Evolutionary conservation across 805 yeast genomes (phyloP).

Genomic region (Sporopachydermia lactativora): DNA sequence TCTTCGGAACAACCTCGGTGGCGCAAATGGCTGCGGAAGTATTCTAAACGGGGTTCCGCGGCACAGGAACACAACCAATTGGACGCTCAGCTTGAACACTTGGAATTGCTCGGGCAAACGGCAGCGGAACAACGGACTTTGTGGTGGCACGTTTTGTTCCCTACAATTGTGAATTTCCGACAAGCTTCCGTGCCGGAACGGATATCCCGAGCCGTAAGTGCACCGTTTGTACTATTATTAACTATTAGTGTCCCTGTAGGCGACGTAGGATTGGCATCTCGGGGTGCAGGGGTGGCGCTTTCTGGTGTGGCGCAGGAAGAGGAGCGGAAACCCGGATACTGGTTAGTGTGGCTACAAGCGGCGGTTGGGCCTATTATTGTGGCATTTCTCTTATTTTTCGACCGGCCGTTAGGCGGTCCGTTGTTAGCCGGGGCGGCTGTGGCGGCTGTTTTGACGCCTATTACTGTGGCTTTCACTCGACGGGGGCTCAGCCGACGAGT

Average conservation of each 20-base stretch:
- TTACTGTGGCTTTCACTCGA: not conserved
- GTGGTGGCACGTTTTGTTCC: constrained; percentile 8
- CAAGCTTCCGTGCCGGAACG: constrained; percentile 9
- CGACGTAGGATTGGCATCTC: constrained; percentile 11
- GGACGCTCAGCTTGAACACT: constrained; percentile 1
- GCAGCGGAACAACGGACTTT: not conserved
- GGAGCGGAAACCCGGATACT: constrained; percentile 12
- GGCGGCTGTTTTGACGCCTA: not conserved
- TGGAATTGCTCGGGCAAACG: not conserved
- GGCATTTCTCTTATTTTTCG: constrained; percentile 9
- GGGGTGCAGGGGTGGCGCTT: constrained; percentile 3
- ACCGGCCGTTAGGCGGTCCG: not conserved
- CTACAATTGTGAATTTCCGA: constrained; percentile 10
- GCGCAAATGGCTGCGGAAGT: constrained; percentile 5
- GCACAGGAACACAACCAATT: constrained; percentile 7
- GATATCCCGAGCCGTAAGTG: constrained; percentile 7
- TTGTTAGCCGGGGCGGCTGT: not conserved
- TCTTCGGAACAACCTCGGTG: not conserved
- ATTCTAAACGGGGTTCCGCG: constrained; percentile 2
- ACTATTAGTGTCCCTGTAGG: constrained; percentile 23
- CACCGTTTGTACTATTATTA: constrained; percentile 18
- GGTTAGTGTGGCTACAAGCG: constrained; percentile 19
- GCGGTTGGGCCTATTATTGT: constrained; percentile 19
- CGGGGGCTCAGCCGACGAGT: not conserved
- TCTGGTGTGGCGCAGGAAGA: constrained; percentile 4